Evolutionary conservation across 176 grass and related monocot genomes (phyloP).

Genomic region (Cenchrus americanus): DNA sequence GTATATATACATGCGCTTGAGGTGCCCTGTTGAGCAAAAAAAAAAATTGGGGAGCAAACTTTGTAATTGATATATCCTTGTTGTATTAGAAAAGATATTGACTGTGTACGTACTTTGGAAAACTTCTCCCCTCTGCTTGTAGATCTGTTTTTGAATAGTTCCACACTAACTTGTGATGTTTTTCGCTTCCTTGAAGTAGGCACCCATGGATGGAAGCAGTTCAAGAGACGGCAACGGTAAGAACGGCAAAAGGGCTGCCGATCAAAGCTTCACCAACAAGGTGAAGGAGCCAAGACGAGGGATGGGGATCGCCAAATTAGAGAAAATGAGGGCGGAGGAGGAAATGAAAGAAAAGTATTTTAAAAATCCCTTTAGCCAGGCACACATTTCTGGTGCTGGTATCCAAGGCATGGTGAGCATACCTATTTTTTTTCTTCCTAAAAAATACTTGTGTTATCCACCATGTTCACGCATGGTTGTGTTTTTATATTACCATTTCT

Average conservation of each 20-base stretch:
- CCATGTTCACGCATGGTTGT: not conserved
- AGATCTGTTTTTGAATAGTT: not conserved
- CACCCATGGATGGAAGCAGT: not conserved
- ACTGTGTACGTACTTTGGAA: not conserved
- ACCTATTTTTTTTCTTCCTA: not conserved
- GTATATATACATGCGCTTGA: not conserved
- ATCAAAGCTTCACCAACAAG: not conserved
- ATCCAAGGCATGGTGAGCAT: not conserved
- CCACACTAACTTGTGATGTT: not conserved
- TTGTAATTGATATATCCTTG: too few species aligned
- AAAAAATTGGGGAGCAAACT: not conserved
- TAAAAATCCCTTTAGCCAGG: not conserved
- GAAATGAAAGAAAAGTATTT: not conserved
- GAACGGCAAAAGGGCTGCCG: not conserved
- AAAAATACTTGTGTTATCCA: not conserved
- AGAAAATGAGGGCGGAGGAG: not conserved
- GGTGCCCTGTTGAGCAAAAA: not conserved
- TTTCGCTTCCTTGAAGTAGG: conserved; percentile 1
- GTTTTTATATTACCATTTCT: not conserved
- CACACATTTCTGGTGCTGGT: not conserved
- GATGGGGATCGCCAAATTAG: not conserved
- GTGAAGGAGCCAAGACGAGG: not conserved
- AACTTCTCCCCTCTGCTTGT: not conserved
- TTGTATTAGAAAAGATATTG: not conserved
- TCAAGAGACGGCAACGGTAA: too few species aligned